Percentiles rank a stretch among this genome's conserved stretches.
Conservation (phyloP, 1,284 basidiomycete species). For the Ceratobasidium sp. region DNA sequence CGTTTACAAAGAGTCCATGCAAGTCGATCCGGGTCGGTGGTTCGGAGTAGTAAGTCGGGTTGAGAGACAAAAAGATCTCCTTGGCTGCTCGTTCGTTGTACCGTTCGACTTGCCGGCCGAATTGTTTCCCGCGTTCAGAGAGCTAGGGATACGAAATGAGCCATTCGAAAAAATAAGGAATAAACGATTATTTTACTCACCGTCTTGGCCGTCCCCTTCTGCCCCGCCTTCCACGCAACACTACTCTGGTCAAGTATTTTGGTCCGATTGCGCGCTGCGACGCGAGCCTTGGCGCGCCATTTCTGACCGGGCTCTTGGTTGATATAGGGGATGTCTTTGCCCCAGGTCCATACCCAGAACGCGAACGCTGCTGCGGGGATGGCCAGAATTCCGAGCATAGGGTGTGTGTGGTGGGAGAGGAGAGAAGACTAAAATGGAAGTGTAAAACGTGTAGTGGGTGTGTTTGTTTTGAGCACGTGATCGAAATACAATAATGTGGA, state of each 20-base stretch:
- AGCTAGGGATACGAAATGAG: constrained; percentile 8
- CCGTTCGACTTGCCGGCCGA: constrained; percentile 25
- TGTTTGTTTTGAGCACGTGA: constrained; percentile 34
- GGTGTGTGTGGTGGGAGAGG: constrained; percentile 2
- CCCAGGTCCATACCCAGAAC: constrained; percentile 44
- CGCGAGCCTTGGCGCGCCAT: constrained; percentile 34
- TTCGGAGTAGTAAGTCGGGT: constrained; percentile 19
- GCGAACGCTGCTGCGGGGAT: constrained; percentile 21
- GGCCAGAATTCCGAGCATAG: constrained; percentile 16
- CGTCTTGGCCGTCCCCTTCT: constrained; percentile 35
- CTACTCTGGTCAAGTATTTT: constrained; percentile 34
- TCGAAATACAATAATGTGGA: background rate
- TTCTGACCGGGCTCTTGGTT: constrained; percentile 31
- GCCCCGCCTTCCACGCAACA: constrained; percentile 33
- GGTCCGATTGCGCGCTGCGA: constrained; percentile 23
- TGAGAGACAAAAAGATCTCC: constrained; percentile 32
- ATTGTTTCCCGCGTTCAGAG: constrained; percentile 43
- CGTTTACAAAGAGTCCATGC: constrained; percentile 40
- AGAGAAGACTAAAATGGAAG: background rate
- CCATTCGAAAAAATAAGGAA: background rate
- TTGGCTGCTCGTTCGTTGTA: constrained; percentile 41
- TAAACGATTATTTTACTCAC: background rate
- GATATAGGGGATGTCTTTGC: constrained; percentile 32
- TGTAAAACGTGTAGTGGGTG: constrained; percentile 23
- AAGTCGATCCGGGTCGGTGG: constrained; percentile 20